Evolutionary conservation across 768 basidiomycete species (phyloP).

Genomic region (Kwoniella shandongensis): DNA sequence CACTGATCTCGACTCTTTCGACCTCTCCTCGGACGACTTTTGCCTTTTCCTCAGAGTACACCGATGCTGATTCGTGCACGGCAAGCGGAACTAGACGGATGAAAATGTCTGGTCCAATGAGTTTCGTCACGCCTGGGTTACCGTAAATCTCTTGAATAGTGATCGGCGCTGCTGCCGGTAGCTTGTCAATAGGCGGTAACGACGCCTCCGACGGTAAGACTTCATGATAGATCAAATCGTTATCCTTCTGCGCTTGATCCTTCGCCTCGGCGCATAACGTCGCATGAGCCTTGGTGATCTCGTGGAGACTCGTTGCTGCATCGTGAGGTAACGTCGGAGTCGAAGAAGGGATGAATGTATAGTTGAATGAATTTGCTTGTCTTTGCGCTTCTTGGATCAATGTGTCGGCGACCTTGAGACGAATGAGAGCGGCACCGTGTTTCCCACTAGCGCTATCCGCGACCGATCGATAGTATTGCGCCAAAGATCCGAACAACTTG

Average conservation of each 20-base stretch:
- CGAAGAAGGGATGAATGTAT: constrained; percentile 61
- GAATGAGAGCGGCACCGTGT: constrained; percentile 81
- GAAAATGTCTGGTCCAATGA: constrained; percentile 92
- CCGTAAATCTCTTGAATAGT: constrained; percentile 90
- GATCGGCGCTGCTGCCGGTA: constrained; percentile 74
- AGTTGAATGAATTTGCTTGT: constrained; percentile 66
- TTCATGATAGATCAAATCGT: constrained; percentile 96
- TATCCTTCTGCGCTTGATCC: constrained; percentile 77
- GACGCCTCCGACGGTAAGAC: constrained; percentile 75
- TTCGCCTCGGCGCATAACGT: constrained; percentile 74
- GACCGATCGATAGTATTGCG: constrained; percentile 81
- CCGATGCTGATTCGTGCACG: constrained; percentile 91
- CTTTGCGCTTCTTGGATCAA: constrained; percentile 80
- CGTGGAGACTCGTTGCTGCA: constrained; percentile 72
- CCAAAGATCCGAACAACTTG: constrained; percentile 80
- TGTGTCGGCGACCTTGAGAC: constrained; percentile 72
- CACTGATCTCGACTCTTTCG: constrained; percentile 79
- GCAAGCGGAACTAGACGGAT: constrained; percentile 80
- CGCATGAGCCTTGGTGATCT: constrained; percentile 79
- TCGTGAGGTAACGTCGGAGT: constrained; percentile 80
- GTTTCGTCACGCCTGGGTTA: constrained; percentile 84
- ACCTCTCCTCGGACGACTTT: constrained; percentile 86
- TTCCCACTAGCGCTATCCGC: constrained; percentile 73
- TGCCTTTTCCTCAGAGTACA: constrained; percentile 98
- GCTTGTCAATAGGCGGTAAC: constrained; percentile 78